These are phyloP conservation scores for Phytophthora syringae DNA, from an alignment of 352 stramenopile genomes.

Conservation along the genomic window DNA sequence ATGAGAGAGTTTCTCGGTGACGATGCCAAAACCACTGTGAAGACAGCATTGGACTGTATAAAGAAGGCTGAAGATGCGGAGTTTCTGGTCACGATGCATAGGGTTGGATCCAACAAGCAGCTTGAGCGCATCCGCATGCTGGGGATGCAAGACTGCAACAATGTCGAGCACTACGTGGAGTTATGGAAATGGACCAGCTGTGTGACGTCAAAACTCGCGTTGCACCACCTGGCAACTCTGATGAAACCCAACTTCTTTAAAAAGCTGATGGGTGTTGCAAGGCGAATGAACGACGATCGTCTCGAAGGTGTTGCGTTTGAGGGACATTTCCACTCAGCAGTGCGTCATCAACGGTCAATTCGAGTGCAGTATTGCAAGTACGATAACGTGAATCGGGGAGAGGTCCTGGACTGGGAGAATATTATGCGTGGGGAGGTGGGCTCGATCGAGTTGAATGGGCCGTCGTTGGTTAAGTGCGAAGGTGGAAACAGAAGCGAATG, in stretches of 20 bases:
- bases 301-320: no score
- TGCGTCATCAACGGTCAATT: no score
- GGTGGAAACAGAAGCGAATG: slow-evolving; percentile 3
- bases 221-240: no score
- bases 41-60: not conserved
- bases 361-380: no score
- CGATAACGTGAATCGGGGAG: no score
- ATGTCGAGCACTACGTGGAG: slow-evolving; percentile 1
- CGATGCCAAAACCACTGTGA: not conserved
- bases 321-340: no score
- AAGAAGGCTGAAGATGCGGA: not conserved
- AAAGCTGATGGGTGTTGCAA: no score
- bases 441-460: not conserved
- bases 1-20: slow-evolving; percentile 7
- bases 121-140: slow-evolving; percentile 1
- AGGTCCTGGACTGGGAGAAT: not conserved
- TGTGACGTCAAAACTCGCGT: slow-evolving; percentile 8
- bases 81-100: not conserved
- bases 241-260: no score
- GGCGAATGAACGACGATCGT: no score
- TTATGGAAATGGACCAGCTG: not conserved
- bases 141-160: not conserved
- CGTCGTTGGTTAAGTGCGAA: not conserved
- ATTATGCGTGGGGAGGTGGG: not conserved
- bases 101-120: not conserved